Percentiles rank a stretch among this genome's conserved stretches.
phyloP scores from a whole-genome alignment of 129 eudicot genomes.

The Artemisia annua region DNA sequence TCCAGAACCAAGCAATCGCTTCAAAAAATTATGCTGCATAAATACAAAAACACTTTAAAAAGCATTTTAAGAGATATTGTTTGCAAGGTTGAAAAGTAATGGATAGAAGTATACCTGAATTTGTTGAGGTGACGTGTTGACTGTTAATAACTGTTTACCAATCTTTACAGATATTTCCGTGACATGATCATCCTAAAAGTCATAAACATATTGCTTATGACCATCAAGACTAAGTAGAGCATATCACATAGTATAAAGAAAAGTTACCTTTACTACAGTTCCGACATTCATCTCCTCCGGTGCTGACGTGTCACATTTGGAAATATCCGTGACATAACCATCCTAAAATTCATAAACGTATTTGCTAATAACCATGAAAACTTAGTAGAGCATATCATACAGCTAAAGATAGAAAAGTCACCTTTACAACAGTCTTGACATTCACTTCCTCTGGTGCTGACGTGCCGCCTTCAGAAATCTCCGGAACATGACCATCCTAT shows the following conservation, averaged over 20 bases:
- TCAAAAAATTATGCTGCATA: slow-evolving; percentile 49
- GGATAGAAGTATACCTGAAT: slow-evolving; percentile 42
- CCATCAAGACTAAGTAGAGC: slow-evolving; percentile 4
- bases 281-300: too few species aligned
- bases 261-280: too few species aligned
- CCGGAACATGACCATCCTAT: too few species aligned
- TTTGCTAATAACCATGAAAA: too few species aligned
- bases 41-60: slow-evolving; percentile 1
- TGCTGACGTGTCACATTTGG: too few species aligned
- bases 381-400: neutral
- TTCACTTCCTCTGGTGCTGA: slow-evolving; percentile 31
- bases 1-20: slow-evolving; percentile 48
- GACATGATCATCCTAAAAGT: slow-evolving; percentile 42
- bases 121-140: slow-evolving; percentile 36
- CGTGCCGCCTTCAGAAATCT: slow-evolving; percentile 23
- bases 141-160: slow-evolving; percentile 42
- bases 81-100: neutral
- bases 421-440: slow-evolving; percentile 35
- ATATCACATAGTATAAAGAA: neutral
- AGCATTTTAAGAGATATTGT: neutral
- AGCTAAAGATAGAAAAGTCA: slow-evolving; percentile 23
- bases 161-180: slow-evolving; percentile 40
- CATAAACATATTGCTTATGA: slow-evolving; percentile 6
- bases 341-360: too few species aligned
- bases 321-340: too few species aligned